Evolutionary conservation across 2,329 filamentous ascomycete species (phyloP).

Genomic region (Penicillium sp.): DNA sequence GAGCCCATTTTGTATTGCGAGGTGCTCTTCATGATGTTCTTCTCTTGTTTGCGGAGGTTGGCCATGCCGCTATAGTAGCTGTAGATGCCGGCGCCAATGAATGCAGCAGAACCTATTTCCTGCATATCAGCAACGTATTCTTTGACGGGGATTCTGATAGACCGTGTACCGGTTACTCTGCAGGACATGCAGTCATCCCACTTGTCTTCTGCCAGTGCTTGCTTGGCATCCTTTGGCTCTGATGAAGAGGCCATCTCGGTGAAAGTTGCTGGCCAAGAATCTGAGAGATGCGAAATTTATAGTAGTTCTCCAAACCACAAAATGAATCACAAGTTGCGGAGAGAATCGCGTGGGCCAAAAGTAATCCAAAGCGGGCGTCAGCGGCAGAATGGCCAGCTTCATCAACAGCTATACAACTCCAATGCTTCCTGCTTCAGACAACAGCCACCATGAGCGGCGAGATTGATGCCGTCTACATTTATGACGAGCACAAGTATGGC

Average conservation of each 20-base stretch:
- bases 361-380: slow-evolving; percentile 25
- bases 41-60: slow-evolving; percentile 62
- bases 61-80: slow-evolving; percentile 70
- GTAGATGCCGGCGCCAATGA: slow-evolving; percentile 69
- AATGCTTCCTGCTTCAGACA: slow-evolving; percentile 15
- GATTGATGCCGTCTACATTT: slow-evolving; percentile 94
- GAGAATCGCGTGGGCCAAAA: slow-evolving; percentile 3
- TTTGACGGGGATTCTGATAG: neutral
- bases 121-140: slow-evolving; percentile 4
- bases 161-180: slow-evolving; percentile 60
- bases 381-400: slow-evolving; percentile 32
- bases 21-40: slow-evolving; percentile 60
- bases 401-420: slow-evolving; percentile 19
- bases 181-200: slow-evolving; percentile 65
- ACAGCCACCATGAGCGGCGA: slow-evolving; percentile 66
- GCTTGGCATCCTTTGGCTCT: slow-evolving; percentile 57
- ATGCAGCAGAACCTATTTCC: slow-evolving; percentile 63
- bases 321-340: neutral
- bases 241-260: slow-evolving; percentile 39
- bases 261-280: too few relatives aligned
- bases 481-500: slow-evolving; percentile 84
- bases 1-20: slow-evolving; percentile 69
- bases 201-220: slow-evolving; percentile 43
- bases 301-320: neutral
- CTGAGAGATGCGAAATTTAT: neutral